phyloP scores from a whole-genome alignment of 2,329 filamentous ascomycete genomes.

The Fusarium hostae region DNA sequence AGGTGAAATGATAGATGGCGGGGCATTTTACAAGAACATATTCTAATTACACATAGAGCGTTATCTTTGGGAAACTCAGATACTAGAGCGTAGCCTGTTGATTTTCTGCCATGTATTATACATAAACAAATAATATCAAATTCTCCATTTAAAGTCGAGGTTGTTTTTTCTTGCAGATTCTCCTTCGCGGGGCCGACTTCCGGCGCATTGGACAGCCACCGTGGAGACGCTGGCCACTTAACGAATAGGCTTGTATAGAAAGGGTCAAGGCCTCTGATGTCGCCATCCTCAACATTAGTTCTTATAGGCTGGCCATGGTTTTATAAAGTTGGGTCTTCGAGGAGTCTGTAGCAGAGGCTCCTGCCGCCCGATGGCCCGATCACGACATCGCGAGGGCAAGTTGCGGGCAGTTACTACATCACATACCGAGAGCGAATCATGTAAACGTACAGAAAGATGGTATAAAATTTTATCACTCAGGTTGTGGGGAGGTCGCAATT shows the following conservation, averaged over 20 bases:
- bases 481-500: constrained; percentile 9
- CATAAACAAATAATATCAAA: background rate
- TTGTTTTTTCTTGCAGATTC: background rate
- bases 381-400: constrained; percentile 31
- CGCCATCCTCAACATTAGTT: constrained; percentile 29
- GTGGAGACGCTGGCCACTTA: constrained; percentile 29
- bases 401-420: constrained; percentile 10
- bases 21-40: constrained; percentile 1
- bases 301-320: constrained; percentile 25
- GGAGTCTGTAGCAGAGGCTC: constrained; percentile 27
- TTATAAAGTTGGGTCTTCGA: constrained; percentile 2
- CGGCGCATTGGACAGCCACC: constrained; percentile 25
- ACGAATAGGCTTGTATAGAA: constrained; percentile 22
- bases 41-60: constrained; percentile 26
- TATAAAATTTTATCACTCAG: constrained; percentile 19
- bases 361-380: constrained; percentile 38
- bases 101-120: background rate
- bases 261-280: constrained; percentile 27
- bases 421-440: constrained; percentile 7
- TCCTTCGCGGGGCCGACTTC: constrained; percentile 38
- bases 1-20: background rate
- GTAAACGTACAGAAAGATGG: background rate
- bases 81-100: background rate
- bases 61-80: background rate
- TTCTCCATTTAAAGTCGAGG: background rate